These are phyloP conservation scores for Rhodotorula taiwanensis DNA, from an alignment of 768 basidiomycete species.

Conservation along the genomic window DNA sequence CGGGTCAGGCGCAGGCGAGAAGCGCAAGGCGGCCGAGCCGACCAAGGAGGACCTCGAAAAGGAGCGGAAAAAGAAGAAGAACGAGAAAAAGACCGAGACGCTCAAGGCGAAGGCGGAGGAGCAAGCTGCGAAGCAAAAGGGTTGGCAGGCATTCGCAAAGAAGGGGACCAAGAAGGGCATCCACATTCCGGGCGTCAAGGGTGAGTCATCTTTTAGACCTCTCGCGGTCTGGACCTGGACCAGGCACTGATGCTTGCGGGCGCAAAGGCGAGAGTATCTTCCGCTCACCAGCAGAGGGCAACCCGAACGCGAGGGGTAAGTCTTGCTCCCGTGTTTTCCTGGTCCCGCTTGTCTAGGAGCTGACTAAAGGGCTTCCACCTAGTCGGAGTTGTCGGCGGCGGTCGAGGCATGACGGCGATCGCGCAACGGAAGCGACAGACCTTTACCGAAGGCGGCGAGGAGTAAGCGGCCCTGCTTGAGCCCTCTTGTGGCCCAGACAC, in stretches of 20 bases:
- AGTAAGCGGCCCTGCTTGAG: slow-evolving; percentile 5
- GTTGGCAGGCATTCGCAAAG: slow-evolving; percentile 93
- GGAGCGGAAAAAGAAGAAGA: slow-evolving; percentile 87
- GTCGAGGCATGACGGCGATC: slow-evolving; percentile 78
- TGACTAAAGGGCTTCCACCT: slow-evolving; percentile 12
- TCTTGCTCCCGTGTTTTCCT: background rate
- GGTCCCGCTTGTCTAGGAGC: slow-evolving; percentile 3
- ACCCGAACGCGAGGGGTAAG: slow-evolving; percentile 75
- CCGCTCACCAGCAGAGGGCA: slow-evolving; percentile 71
- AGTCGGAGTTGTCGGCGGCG: slow-evolving; percentile 89
- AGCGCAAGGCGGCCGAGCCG: slow-evolving; percentile 52
- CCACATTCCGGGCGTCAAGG: slow-evolving; percentile 72
- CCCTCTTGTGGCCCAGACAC: background rate
- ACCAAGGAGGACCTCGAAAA: slow-evolving; percentile 62
- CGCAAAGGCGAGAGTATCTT: slow-evolving; percentile 73
- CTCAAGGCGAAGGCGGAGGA: slow-evolving; percentile 82
- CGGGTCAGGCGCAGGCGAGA: slow-evolving; percentile 44
- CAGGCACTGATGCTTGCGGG: background rate
- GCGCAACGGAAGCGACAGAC: slow-evolving; percentile 67
- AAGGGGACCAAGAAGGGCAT: slow-evolving; percentile 89
- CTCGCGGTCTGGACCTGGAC: no score
- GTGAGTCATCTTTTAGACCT: slow-evolving; percentile 6
- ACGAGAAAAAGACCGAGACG: slow-evolving; percentile 82
- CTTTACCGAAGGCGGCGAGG: slow-evolving; percentile 53
- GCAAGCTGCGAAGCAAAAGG: slow-evolving; percentile 70